Evolutionary conservation across 805 yeast genomes (phyloP).

Genomic region (Lipomyces yamadae): DNA sequence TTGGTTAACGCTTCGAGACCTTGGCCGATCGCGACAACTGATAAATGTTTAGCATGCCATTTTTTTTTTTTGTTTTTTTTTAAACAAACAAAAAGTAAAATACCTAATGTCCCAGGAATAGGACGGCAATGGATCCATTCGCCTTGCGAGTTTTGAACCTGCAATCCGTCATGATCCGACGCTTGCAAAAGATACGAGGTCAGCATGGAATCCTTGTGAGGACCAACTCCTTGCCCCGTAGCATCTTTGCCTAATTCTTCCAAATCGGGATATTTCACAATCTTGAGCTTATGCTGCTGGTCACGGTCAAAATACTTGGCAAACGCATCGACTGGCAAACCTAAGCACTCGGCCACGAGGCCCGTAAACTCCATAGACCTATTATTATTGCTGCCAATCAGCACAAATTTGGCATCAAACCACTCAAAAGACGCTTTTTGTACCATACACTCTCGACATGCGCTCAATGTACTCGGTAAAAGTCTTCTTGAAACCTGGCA

Average conservation of each 20-base stretch:
- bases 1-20: conserved; percentile 63
- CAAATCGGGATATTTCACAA: conserved; percentile 61
- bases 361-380: conserved; percentile 28
- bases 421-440: not conserved
- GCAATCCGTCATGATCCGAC: conserved; percentile 50
- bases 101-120: conserved; percentile 43
- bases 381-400: not conserved
- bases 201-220: conserved; percentile 59
- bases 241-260: conserved; percentile 38
- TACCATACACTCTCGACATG: conserved; percentile 27
- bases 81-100: too few relatives aligned
- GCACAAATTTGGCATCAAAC: not conserved
- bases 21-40: conserved; percentile 65
- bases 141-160: conserved; percentile 61
- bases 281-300: conserved; percentile 56
- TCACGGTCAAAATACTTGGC: conserved; percentile 57
- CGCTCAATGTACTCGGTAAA: conserved; percentile 26
- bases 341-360: conserved; percentile 62
- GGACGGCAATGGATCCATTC: conserved; percentile 63
- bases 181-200: conserved; percentile 33
- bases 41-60: conserved; percentile 36
- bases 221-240: conserved; percentile 52
- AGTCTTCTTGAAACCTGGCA: conserved; percentile 25
- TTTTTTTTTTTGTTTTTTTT: too few relatives aligned
- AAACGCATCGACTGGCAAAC: conserved; percentile 52